Evolutionary conservation across 495 filamentous ascomycete genomes (phyloP), one percentile per base, ranked within the genome.

Genomic region (Neurospora sp.): DNA sequence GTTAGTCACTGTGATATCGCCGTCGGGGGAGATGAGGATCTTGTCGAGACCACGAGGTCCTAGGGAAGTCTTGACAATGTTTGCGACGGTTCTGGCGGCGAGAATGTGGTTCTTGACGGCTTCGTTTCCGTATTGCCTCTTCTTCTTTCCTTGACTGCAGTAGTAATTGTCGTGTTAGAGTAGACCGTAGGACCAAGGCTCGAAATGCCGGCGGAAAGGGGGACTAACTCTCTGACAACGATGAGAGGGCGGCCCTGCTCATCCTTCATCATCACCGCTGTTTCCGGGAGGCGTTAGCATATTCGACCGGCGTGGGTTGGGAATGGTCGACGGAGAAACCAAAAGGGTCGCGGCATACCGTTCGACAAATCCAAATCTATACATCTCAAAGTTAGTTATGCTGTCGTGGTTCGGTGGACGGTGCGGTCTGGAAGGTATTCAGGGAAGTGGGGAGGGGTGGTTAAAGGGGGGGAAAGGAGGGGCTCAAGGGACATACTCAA

Each of bases 1-100:
- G 81, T 99, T 99, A 73, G 96, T 99, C 69, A 99, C 94, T 54
- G 96, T 99, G 82, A 99, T 99, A 83, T 98, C 96, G 80, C 96
- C 96, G 82, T 99, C 96, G 39, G 96, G 93, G 62, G 96, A 99
- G 78, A 99, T 99, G 76, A 99, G 87, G 79, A 99, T 99, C 86
- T 99, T 99, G 86, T 99, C 96, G 77, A 99, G 90, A 72, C 96
- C 96, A 77, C 96, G 92, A 72, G 96, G 96, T 69, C 96, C 96
- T 81, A 99, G 85, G 78, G 96, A 99, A 76, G 93, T 94, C 86
- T 97, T 97, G 82, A 99, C 94, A 76, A 98, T 97, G 83, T 92
- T 96, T 74, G 96, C 92, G 74, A 99, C 94, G 43, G 96, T 99
- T 78, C 94, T 89, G 40, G 96, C 96, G 24, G 96, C 96, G 73